Percentiles rank a stretch among this genome's conserved stretches.
Conservation (phyloP, 2,329 filamentous ascomycete species). For the Sarocladium oryzae region DNA sequence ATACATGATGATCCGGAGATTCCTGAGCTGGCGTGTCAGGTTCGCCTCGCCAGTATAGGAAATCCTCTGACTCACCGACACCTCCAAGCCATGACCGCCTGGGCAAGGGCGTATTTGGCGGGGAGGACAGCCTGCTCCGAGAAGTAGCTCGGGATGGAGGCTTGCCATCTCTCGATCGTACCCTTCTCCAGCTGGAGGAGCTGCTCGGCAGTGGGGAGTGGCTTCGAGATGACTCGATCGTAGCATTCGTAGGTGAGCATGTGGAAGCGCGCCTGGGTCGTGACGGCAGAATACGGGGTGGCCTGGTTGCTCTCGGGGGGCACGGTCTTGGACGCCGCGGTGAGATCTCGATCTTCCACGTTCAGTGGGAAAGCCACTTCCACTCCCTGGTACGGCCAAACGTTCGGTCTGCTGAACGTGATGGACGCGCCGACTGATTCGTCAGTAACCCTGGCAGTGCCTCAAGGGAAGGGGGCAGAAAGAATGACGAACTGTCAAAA, state of each 20-base stretch:
- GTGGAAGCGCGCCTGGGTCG: constrained; percentile 38
- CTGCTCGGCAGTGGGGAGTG: constrained; percentile 33
- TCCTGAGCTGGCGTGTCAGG: no score
- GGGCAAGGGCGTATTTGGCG: constrained; percentile 29
- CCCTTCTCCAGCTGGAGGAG: constrained; percentile 33
- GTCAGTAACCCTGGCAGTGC: neutral
- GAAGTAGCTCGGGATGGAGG: constrained; percentile 30
- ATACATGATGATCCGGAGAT: constrained; percentile 39
- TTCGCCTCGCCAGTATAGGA: no score
- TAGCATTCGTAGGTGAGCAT: constrained; percentile 38
- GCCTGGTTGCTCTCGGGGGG: constrained; percentile 28
- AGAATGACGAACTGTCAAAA: constrained; percentile 25
- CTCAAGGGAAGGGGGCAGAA: neutral
- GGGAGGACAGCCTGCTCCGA: constrained; percentile 24
- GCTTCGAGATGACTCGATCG: constrained; percentile 36
- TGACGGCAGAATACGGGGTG: constrained; percentile 37
- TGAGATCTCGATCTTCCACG: constrained; percentile 28
- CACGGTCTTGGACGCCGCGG: constrained; percentile 26
- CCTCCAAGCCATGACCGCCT: constrained; percentile 28
- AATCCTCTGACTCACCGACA: constrained; percentile 25
- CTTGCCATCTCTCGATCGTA: constrained; percentile 31
- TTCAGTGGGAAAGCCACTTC: constrained; percentile 37
- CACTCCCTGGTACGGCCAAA: constrained; percentile 33
- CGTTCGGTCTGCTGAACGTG: constrained; percentile 38
- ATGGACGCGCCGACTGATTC: constrained; percentile 36